Conservation (phyloP, 176 grass and related monocot genomes). For the Aegilops sharonensis region DNA sequence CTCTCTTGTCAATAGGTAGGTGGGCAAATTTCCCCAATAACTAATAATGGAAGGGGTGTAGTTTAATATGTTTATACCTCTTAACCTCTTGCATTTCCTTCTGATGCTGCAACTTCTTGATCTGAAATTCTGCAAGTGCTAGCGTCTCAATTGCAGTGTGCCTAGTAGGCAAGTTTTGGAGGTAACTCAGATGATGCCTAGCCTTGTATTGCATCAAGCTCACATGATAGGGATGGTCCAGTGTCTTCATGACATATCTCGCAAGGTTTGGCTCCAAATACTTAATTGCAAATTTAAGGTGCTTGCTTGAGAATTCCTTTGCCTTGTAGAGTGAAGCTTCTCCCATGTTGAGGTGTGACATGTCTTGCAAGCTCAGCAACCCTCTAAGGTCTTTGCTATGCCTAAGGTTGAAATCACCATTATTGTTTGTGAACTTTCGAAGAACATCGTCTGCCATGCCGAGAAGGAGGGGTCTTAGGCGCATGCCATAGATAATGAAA, state of each 20-base stretch:
- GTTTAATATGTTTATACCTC: background rate
- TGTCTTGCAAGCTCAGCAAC: slow-evolving; percentile 52
- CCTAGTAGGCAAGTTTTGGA: background rate
- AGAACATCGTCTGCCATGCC: slow-evolving; percentile 32
- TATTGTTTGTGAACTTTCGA: background rate
- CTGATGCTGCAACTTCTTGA: slow-evolving; percentile 45
- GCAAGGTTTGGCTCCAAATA: slow-evolving; percentile 27
- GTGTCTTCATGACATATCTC: slow-evolving; percentile 33
- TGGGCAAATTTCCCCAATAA: background rate
- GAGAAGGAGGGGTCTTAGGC: background rate
- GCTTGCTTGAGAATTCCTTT: slow-evolving; percentile 50
- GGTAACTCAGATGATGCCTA: slow-evolving; percentile 46
- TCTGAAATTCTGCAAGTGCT: slow-evolving; percentile 41
- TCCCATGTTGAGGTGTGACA: slow-evolving; percentile 55
- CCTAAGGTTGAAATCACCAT: slow-evolving; percentile 32
- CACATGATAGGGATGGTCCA: slow-evolving; percentile 63
- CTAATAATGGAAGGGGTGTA: background rate
- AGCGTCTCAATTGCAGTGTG: slow-evolving; percentile 40
- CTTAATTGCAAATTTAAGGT: slow-evolving; percentile 30
- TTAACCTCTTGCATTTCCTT: slow-evolving; percentile 42
- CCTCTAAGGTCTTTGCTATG: slow-evolving; percentile 38
- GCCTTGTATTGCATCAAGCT: slow-evolving; percentile 56
- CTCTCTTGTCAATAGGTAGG: no score
- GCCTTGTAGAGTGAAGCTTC: slow-evolving; percentile 50
- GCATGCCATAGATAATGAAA: background rate